Base-by-base conservation (phyloP, 2,329 filamentous ascomycete genomes). In the Sarocladiaceae sp. region DNA sequence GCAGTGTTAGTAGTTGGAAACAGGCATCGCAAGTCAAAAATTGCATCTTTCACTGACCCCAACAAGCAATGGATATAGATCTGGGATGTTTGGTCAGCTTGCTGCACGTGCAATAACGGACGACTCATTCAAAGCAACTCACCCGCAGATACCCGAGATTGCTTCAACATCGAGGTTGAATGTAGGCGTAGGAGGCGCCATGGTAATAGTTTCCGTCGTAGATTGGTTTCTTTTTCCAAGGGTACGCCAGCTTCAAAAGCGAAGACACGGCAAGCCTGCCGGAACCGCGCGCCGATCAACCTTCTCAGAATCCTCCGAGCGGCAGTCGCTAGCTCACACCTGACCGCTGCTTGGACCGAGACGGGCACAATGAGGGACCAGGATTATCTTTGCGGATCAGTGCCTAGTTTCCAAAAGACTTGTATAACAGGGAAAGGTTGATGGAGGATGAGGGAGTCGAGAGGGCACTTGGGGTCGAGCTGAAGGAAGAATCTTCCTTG, bases 21-120 rank as follows among this genome's bases (percentile, higher is more conserved):
- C n/a, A 26, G 40, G 10, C 42, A 36, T n/a, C 35, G 48, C 22
- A 29, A 6, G 40, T 31, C 20, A 37, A 17, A 44, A 33, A 22
- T 29, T 46, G 17, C 20, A 4, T 17, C 12, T 2, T 15, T 10
- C 44, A 63, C 65, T 48, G 58, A 72, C 70, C 69, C 94, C 94
- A 97, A 67, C 92, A 97, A 49, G 92, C 92, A 65, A 99, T 97
- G 42, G 90, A 96, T 60, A 99, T 92, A 8, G 92, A 96, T 31
- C 92, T 90, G 31, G 20, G 53, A 42, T 47, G 13, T 37, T 48
- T 18, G 17, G 53, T 60, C 39, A 64, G 55, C 26, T 28, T 12
- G 12, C 6, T 35, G 3, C 29, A 22, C 20, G 8, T 18, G 5
- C 26, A 22, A 26, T 17, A 40, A n/a, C 6, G 11, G 36, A 23